phyloP scores from a whole-genome alignment of 2,329 filamentous ascomycete species.

The Neurospora sp. region DNA sequence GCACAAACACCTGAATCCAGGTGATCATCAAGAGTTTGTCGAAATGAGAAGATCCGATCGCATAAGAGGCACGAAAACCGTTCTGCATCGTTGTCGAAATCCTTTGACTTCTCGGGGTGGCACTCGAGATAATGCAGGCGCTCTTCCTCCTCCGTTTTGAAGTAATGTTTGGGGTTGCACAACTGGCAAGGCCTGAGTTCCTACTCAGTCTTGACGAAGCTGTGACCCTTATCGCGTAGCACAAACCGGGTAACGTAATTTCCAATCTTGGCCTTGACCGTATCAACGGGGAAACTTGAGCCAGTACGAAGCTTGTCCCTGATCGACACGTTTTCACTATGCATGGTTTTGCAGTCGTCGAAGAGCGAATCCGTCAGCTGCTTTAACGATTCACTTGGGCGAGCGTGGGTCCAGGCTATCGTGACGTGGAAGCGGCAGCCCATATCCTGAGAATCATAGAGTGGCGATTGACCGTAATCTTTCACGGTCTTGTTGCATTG shows the following conservation, averaged over 20 bases:
- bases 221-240: background rate
- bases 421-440: constrained; percentile 66
- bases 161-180: background rate
- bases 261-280: constrained; percentile 66
- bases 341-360: constrained; percentile 12
- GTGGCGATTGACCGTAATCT: constrained; percentile 52
- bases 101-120: background rate
- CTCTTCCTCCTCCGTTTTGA: background rate
- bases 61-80: background rate
- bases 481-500: constrained; percentile 56
- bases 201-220: background rate
- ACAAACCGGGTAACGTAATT: constrained; percentile 50
- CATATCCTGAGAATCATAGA: constrained; percentile 45
- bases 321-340: constrained; percentile 28
- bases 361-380: constrained; percentile 26
- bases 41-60: background rate
- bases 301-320: background rate
- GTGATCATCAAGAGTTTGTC: background rate
- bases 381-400: constrained; percentile 35
- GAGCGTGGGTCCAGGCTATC: constrained; percentile 68
- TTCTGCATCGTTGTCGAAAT: background rate
- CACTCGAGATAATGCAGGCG: background rate
- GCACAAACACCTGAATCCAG: background rate
- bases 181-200: background rate
- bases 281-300: constrained; percentile 38